Conservation (phyloP, 257 asterid species). For the Solanum arcanum region DNA sequence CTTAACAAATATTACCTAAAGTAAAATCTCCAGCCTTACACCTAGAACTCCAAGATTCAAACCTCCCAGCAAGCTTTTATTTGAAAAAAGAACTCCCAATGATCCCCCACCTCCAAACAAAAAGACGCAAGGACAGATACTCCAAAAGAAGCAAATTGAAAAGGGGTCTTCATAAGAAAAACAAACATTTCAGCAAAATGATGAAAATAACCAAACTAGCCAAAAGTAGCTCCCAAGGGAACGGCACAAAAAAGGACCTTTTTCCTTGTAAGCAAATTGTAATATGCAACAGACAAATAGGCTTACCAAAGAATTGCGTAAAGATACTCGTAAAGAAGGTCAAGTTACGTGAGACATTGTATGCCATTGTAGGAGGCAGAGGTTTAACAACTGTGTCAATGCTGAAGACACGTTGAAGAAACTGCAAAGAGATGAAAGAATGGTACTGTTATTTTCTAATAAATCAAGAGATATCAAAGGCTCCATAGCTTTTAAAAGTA, state of each 20-base stretch:
- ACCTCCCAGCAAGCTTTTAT: background rate
- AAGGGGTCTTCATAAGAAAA: background rate
- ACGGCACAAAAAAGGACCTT: background rate
- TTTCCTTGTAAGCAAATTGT: background rate
- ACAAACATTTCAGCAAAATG: background rate
- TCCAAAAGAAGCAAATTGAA: background rate
- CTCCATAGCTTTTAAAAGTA: background rate
- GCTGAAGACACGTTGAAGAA: conserved; percentile 81
- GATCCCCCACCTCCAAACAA: background rate
- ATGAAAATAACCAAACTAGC: background rate
- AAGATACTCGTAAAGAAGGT: conserved; percentile 90
- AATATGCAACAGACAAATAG: background rate
- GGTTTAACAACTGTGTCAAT: conserved; percentile 86
- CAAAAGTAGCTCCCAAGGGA: background rate
- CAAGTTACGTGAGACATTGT: conserved; percentile 75
- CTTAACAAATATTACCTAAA: background rate
- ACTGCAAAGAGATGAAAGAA: conserved; percentile 38
- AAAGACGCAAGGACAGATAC: background rate
- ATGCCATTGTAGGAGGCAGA: conserved; percentile 82
- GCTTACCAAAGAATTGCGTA: conserved; percentile 83
- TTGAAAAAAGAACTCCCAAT: background rate
- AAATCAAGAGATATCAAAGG: background rate
- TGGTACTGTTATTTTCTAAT: background rate
- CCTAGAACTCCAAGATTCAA: background rate
- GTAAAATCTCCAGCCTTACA: background rate